Evolutionary conservation across 1,284 basidiomycete genomes (phyloP).

Genomic region (Puccinia polysora): DNA sequence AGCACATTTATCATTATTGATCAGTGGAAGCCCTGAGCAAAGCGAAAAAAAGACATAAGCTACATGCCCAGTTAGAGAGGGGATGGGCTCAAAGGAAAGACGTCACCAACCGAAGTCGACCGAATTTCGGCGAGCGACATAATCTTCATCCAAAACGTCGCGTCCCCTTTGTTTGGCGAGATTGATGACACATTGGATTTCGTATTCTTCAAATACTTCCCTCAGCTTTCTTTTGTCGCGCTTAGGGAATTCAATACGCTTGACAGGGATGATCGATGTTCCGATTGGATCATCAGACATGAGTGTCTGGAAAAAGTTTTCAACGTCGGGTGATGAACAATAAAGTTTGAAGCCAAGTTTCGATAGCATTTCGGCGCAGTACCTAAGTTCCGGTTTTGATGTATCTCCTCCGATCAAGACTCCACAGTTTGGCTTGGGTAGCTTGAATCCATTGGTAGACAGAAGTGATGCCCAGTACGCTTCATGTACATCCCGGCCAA

Average conservation of each 20-base stretch:
- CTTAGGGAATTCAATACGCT: conserved; percentile 92
- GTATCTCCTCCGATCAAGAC: conserved; percentile 83
- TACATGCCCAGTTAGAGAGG: too few relatives aligned
- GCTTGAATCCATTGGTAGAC: conserved; percentile 84
- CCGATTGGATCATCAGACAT: conserved; percentile 49
- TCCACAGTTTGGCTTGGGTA: conserved; percentile 69
- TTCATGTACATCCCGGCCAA: conserved; percentile 88
- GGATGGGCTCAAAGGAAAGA: not conserved
- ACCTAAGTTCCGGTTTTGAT: conserved; percentile 71
- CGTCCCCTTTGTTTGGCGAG: conserved; percentile 75
- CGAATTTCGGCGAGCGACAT: conserved; percentile 76
- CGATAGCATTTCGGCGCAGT: conserved; percentile 69
- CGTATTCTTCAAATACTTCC: conserved; percentile 76
- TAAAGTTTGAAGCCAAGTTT: conserved; percentile 87
- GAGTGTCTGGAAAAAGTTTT: conserved; percentile 76
- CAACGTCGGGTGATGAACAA: conserved; percentile 75
- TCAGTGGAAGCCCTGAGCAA: conserved; percentile 60
- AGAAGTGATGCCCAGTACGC: conserved; percentile 91
- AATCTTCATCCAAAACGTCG: conserved; percentile 84
- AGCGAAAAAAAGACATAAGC: too few relatives aligned
- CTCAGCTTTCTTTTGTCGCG: conserved; percentile 94
- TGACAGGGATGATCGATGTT: conserved; percentile 67
- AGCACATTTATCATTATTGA: conserved; percentile 87
- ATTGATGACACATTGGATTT: conserved; percentile 94
- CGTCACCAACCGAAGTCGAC: conserved; percentile 45